Conservation (phyloP, 495 filamentous ascomycete species). For the Penicillium lividum region DNA sequence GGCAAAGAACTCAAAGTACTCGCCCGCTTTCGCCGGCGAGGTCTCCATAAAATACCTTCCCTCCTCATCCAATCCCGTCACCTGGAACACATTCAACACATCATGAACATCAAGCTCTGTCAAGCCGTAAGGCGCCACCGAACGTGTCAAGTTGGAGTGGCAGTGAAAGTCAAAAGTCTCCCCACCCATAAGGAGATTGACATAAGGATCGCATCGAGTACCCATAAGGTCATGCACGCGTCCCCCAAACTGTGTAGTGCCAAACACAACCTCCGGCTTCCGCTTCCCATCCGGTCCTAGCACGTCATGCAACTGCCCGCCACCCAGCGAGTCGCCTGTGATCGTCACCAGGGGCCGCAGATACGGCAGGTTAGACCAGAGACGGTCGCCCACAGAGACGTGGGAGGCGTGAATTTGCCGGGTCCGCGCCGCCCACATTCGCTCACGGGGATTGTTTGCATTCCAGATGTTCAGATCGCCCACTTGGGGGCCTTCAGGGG, state of each 20-base stretch:
- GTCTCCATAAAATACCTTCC: constrained; percentile 79
- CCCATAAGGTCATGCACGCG: constrained; percentile 73
- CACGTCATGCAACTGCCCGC: constrained; percentile 53
- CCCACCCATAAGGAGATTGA: constrained; percentile 69
- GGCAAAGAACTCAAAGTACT: constrained; percentile 76
- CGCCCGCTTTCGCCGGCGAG: constrained; percentile 63
- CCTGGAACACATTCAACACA: constrained; percentile 80
- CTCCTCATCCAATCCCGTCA: constrained; percentile 69
- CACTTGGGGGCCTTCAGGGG: constrained; percentile 73
- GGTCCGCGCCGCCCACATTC: constrained; percentile 78
- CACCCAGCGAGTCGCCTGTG: constrained; percentile 64
- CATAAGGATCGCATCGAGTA: constrained; percentile 75
- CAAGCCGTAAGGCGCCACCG: constrained; percentile 65
- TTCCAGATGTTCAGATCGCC: constrained; percentile 85
- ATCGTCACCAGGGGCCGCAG: constrained; percentile 74
- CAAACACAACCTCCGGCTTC: constrained; percentile 37
- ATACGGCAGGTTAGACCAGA: constrained; percentile 77
- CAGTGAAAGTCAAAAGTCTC: constrained; percentile 76
- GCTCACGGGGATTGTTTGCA: constrained; percentile 70
- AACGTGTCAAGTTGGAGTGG: constrained; percentile 76
- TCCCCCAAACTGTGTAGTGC: constrained; percentile 50
- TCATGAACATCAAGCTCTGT: constrained; percentile 76
- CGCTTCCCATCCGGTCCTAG: constrained; percentile 39
- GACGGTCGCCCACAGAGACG: constrained; percentile 64
- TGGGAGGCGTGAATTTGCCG: constrained; percentile 76